These are phyloP conservation scores for Tephrocybe rancida DNA, from an alignment of 768 basidiomycete genomes.

Conservation along the genomic window DNA sequence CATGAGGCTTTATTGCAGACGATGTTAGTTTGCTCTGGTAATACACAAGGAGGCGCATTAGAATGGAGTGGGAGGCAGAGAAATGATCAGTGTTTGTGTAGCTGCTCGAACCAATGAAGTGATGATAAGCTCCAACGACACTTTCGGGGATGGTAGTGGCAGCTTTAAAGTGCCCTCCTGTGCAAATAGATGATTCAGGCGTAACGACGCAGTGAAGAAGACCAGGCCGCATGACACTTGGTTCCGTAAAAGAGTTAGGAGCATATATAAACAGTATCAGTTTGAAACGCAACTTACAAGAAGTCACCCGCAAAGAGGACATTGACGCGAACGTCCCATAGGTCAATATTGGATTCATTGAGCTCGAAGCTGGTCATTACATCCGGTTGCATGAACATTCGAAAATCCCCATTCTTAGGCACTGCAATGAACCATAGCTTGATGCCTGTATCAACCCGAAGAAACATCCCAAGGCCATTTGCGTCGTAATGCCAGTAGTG, in stretches of 20 bases:
- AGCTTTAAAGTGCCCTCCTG: conserved; percentile 16
- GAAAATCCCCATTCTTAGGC: not conserved
- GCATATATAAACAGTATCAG: not conserved
- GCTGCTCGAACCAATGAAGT: not conserved
- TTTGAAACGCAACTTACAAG: not conserved
- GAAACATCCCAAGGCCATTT: not conserved
- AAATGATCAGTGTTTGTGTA: not conserved
- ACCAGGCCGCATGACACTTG: not conserved
- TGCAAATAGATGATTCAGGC: conserved; percentile 5
- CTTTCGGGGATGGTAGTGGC: not conserved
- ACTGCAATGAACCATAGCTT: conserved; percentile 20
- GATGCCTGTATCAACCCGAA: conserved; percentile 2
- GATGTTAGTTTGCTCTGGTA: not conserved
- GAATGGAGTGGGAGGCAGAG: not conserved
- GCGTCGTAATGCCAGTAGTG: conserved; percentile 7
- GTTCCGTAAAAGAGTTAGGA: not conserved
- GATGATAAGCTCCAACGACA: not conserved
- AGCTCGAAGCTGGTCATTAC: not conserved
- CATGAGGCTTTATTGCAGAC: too few species aligned
- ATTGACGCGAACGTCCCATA: not conserved
- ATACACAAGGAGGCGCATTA: not conserved
- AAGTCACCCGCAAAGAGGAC: not conserved
- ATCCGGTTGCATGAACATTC: not conserved
- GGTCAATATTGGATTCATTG: not conserved
- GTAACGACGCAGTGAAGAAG: conserved; percentile 12